phyloP scores from a whole-genome alignment of 306 rosid species.

The Abrus pulchellus region DNA sequence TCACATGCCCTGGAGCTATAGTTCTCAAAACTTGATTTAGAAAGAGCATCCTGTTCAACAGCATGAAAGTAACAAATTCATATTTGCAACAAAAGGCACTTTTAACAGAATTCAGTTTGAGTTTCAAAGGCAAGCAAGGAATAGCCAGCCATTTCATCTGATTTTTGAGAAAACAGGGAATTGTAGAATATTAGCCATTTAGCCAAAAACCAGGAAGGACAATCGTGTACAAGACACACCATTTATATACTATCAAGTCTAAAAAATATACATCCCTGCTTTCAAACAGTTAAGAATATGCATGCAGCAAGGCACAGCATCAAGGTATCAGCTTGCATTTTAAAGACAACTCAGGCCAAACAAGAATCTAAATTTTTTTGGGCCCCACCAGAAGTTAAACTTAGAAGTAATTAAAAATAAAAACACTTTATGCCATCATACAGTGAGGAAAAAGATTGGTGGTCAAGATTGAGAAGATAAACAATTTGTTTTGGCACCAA shows the following conservation, averaged over 20 bases:
- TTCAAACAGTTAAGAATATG: slow-evolving; percentile 19
- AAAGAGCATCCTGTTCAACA: slow-evolving; percentile 83
- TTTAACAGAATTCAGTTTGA: slow-evolving; percentile 21
- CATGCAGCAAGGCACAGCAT: slow-evolving; percentile 33
- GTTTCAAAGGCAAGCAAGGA: slow-evolving; percentile 33
- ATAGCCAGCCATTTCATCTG: background rate
- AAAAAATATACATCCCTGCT: slow-evolving; percentile 17
- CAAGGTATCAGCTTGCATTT: slow-evolving; percentile 26
- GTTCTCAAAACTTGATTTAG: slow-evolving; percentile 79
- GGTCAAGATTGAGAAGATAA: slow-evolving; percentile 28
- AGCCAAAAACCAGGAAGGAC: background rate
- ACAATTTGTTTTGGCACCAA: slow-evolving; percentile 9
- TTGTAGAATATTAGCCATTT: background rate
- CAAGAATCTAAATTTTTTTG: background rate
- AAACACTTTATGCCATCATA: slow-evolving; percentile 21
- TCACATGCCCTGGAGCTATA: slow-evolving; percentile 86
- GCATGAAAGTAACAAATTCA: slow-evolving; percentile 43
- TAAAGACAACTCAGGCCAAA: slow-evolving; percentile 36
- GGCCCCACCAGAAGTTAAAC: background rate
- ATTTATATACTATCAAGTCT: slow-evolving; percentile 3
- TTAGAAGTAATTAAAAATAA: background rate
- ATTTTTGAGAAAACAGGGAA: background rate
- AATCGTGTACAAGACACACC: slow-evolving; percentile 27
- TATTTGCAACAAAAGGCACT: slow-evolving; percentile 21
- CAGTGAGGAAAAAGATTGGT: background rate